phyloP scores from a whole-genome alignment of 371 early-diverging fungal genomes.

The Mortierella sp. region DNA sequence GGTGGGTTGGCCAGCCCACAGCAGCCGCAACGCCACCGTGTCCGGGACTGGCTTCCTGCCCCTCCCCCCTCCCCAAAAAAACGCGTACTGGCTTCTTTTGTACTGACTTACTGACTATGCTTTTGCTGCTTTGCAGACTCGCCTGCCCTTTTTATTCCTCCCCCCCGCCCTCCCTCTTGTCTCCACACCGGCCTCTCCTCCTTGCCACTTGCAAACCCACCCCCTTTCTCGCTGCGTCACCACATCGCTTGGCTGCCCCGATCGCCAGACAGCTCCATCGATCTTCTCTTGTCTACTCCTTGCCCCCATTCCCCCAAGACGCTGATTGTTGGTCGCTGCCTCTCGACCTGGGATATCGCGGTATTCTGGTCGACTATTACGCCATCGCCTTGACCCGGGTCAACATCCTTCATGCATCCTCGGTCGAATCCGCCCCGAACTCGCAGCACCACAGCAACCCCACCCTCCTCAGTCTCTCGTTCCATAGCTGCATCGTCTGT shows the following conservation, averaged over 20 bases:
- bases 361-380: conserved; percentile 31
- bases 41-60: too few species aligned
- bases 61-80: too few species aligned
- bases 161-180: neutral
- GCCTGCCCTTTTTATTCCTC: neutral
- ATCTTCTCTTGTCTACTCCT: neutral
- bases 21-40: too few species aligned
- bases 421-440: conserved; percentile 28
- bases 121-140: too few species aligned
- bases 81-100: too few species aligned
- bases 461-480: conserved; percentile 8
- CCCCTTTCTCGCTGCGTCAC: too few species aligned
- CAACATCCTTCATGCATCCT: conserved; percentile 42
- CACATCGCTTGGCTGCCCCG: conserved; percentile 1
- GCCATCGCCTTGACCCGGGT: conserved; percentile 22
- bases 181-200: neutral
- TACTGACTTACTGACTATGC: too few species aligned
- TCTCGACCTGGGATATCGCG: conserved; percentile 24
- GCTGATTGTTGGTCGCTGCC: conserved; percentile 12
- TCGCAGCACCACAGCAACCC: conserved; percentile 12
- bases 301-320: neutral
- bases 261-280: neutral
- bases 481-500: neutral
- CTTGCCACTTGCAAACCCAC: too few species aligned
- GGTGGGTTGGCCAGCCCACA: too few species aligned